phyloP scores from a whole-genome alignment of 805 yeast species.

The Blastobotrys mokoenaii region DNA sequence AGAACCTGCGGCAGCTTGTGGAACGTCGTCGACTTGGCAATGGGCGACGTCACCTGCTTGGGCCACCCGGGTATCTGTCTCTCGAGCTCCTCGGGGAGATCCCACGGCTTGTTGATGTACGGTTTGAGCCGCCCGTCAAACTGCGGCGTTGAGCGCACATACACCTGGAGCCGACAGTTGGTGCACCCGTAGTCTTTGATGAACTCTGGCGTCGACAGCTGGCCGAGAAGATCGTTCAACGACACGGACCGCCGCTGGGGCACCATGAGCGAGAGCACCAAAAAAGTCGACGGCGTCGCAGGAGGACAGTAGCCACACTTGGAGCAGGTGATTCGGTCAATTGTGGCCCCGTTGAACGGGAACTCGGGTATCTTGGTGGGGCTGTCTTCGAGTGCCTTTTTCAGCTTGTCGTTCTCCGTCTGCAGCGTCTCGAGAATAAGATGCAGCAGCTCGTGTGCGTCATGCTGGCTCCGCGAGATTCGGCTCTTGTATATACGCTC shows the following conservation, averaged over 20 bases:
- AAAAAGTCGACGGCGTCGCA: slow-evolving; percentile 50
- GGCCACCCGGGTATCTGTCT: slow-evolving; percentile 22
- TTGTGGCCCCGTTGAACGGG: slow-evolving; percentile 64
- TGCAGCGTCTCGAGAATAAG: slow-evolving; percentile 70
- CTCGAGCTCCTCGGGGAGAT: slow-evolving; percentile 36
- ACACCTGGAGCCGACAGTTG: slow-evolving; percentile 45
- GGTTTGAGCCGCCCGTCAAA: slow-evolving; percentile 31
- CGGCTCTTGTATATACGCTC: slow-evolving; percentile 66
- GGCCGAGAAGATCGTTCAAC: slow-evolving; percentile 46
- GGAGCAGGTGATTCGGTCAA: slow-evolving; percentile 62
- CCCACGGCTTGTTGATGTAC: slow-evolving; percentile 42
- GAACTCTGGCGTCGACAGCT: slow-evolving; percentile 56
- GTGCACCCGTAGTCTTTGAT: slow-evolving; percentile 71
- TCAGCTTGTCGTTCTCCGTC: slow-evolving; percentile 41
- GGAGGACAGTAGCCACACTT: slow-evolving; percentile 56
- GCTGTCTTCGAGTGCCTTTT: slow-evolving; percentile 1
- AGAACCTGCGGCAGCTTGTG: slow-evolving; percentile 62
- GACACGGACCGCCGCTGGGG: slow-evolving; percentile 47
- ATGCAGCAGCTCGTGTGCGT: slow-evolving; percentile 89
- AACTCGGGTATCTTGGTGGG: slow-evolving; percentile 42
- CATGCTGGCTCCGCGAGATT: slow-evolving; percentile 79
- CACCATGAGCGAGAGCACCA: slow-evolving; percentile 64
- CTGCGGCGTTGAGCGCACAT: slow-evolving; percentile 13
- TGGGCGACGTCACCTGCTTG: slow-evolving; percentile 47
- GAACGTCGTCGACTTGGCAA: slow-evolving; percentile 56